Conservation (phyloP, 1,139 yeast species). For the Yamadazyma sp. region DNA sequence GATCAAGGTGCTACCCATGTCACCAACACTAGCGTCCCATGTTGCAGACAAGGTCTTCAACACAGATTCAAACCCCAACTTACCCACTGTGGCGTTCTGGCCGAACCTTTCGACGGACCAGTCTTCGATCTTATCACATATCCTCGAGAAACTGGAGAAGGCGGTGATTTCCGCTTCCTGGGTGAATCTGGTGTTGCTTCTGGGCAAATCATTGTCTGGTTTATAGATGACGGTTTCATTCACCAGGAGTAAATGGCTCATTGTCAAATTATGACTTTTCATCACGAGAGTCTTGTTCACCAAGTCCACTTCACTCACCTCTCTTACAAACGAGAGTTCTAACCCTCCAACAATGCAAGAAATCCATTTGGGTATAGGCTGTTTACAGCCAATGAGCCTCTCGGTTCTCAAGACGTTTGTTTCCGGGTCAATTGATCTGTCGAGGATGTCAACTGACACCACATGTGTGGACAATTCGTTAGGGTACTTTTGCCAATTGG, state of each 20-base stretch:
- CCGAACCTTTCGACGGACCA: slow-evolving; percentile 90
- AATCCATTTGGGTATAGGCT: slow-evolving; percentile 84
- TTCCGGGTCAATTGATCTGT: slow-evolving; percentile 62
- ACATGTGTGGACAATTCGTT: slow-evolving; percentile 91
- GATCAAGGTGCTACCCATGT: slow-evolving; percentile 27
- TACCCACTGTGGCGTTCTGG: slow-evolving; percentile 83
- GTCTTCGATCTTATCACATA: slow-evolving; percentile 84
- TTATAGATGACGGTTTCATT: slow-evolving; percentile 80
- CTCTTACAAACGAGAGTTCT: slow-evolving; percentile 79
- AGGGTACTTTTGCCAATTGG: slow-evolving; percentile 96
- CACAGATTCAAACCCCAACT: slow-evolving; percentile 80
- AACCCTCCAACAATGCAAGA: slow-evolving; percentile 71
- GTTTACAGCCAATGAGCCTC: slow-evolving; percentile 85
- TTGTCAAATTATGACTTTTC: slow-evolving; percentile 86
- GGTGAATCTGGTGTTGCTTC: slow-evolving; percentile 56
- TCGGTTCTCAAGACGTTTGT: slow-evolving; percentile 72
- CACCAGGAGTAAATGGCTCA: slow-evolving; percentile 73
- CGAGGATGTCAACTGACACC: slow-evolving; percentile 86
- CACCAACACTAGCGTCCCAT: slow-evolving; percentile 48
- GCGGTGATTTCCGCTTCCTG: slow-evolving; percentile 93
- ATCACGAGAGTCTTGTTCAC: slow-evolving; percentile 61
- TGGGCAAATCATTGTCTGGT: slow-evolving; percentile 61
- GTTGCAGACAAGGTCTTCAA: slow-evolving; percentile 53
- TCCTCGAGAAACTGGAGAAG: slow-evolving; percentile 62
- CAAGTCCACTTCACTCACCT: slow-evolving; percentile 82